Percentiles rank a stretch among this genome's conserved stretches.
These are phyloP conservation scores for Sclerotinia spermophila DNA, from an alignment of 2,329 filamentous ascomycete genomes.

Conservation along the genomic window DNA sequence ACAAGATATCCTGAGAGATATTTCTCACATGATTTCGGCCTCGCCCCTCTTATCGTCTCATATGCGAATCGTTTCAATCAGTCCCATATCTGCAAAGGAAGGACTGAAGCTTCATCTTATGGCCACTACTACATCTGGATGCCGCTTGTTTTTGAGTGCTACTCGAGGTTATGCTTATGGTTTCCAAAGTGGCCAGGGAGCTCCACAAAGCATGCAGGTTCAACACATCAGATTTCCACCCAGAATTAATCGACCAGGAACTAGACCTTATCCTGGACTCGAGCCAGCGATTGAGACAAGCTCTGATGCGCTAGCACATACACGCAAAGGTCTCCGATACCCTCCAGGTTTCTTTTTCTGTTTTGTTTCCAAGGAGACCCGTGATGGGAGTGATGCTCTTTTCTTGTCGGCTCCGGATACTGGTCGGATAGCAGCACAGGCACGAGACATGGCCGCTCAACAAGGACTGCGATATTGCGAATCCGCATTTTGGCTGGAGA, in stretches of 20 bases:
- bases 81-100: slow-evolving; percentile 74
- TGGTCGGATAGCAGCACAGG: slow-evolving; percentile 68
- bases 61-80: slow-evolving; percentile 77
- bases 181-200: slow-evolving; percentile 54
- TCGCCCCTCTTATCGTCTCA: slow-evolving; percentile 67
- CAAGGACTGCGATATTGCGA: slow-evolving; percentile 58
- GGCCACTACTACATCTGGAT: slow-evolving; percentile 86
- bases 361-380: slow-evolving; percentile 64
- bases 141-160: slow-evolving; percentile 86
- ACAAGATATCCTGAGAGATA: slow-evolving; percentile 63
- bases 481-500: slow-evolving; percentile 72
- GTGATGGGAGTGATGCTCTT: slow-evolving; percentile 60
- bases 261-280: slow-evolving; percentile 26
- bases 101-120: slow-evolving; percentile 83
- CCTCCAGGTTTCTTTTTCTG: slow-evolving; percentile 90
- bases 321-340: slow-evolving; percentile 58
- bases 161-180: slow-evolving; percentile 68
- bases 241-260: slow-evolving; percentile 35
- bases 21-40: slow-evolving; percentile 79
- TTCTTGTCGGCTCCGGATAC: slow-evolving; percentile 88
- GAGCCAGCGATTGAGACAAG: slow-evolving; percentile 37
- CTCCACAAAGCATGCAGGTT: slow-evolving; percentile 95
- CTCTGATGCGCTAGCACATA: slow-evolving; percentile 48
- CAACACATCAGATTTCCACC: slow-evolving; percentile 95
- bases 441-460: slow-evolving; percentile 38